phyloP scores from a whole-genome alignment of 257 asterid genomes.

The Vinca minor region DNA sequence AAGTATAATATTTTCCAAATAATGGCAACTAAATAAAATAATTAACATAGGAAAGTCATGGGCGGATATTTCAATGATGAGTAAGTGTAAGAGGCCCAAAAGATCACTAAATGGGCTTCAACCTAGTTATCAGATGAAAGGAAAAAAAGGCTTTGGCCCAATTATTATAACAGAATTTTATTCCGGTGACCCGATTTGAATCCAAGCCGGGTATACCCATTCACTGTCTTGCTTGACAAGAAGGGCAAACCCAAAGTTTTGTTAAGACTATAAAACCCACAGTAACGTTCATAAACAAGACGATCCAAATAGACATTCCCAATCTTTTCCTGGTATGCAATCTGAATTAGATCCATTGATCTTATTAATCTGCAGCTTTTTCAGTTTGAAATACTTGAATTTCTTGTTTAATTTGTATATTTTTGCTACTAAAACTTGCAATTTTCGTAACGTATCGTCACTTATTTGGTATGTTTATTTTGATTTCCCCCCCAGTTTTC shows the following conservation, averaged over 20 bases:
- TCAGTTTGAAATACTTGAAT: background rate
- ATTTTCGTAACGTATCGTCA: background rate
- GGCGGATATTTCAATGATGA: no score
- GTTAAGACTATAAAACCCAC: background rate
- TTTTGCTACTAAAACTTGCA: background rate
- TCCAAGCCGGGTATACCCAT: background rate
- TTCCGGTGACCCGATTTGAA: slow-evolving; percentile 1
- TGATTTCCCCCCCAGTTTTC: background rate
- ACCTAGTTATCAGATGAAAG: no score
- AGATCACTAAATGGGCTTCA: no score
- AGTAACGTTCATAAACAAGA: background rate
- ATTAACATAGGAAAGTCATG: no score
- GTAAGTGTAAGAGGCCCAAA: no score
- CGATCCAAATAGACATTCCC: background rate
- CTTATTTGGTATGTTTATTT: background rate
- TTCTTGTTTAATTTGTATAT: background rate
- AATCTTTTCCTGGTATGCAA: background rate
- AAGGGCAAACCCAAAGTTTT: slow-evolving; percentile 4
- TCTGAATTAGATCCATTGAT: background rate
- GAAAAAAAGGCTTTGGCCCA: background rate
- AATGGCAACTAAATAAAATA: no score
- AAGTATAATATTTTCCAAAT: no score
- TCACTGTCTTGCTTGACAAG: slow-evolving; percentile 11
- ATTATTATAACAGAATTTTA: no score
- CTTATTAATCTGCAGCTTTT: background rate